A percentile compares a stretch with the other conserved stretches of the same genome.
These are phyloP conservation scores for Zychaea mexicana DNA, from an alignment of 371 early-diverging fungal species.

Conservation along the genomic window DNA sequence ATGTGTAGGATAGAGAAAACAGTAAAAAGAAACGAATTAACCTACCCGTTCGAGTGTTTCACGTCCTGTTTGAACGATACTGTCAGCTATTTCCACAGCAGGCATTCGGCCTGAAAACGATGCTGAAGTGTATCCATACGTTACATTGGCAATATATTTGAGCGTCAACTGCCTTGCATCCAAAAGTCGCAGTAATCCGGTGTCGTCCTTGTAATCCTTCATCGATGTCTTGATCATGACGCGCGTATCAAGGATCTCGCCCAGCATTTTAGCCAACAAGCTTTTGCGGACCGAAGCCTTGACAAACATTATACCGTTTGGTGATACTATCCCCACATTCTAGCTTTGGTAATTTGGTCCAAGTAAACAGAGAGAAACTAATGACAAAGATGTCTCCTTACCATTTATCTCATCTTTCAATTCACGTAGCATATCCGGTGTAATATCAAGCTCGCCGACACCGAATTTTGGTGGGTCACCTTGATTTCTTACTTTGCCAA, in stretches of 20 bases:
- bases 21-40: no score
- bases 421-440: conserved; percentile 42
- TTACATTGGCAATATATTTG: conserved; percentile 91
- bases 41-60: conserved; percentile 73
- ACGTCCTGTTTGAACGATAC: conserved; percentile 86
- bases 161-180: conserved; percentile 84
- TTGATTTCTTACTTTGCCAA: conserved; percentile 60
- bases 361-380: no score
- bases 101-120: conserved; percentile 92
- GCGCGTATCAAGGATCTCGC: conserved; percentile 84
- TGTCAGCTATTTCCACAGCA: conserved; percentile 86
- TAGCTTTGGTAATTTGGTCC: no score
- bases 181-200: conserved; percentile 52
- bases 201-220: conserved; percentile 69
- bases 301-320: conserved; percentile 85
- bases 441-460: conserved; percentile 38
- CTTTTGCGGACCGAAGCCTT: conserved; percentile 76
- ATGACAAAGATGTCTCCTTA: no score
- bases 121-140: conserved; percentile 89
- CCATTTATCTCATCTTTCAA: conserved; percentile 71
- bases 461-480: conserved; percentile 49
- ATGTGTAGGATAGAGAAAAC: no score
- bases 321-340: conserved; percentile 78
- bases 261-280: conserved; percentile 78
- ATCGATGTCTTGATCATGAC: conserved; percentile 87